Base-by-base conservation (phyloP, 129 eudicot genomes). In the Mikania micrantha region DNA sequence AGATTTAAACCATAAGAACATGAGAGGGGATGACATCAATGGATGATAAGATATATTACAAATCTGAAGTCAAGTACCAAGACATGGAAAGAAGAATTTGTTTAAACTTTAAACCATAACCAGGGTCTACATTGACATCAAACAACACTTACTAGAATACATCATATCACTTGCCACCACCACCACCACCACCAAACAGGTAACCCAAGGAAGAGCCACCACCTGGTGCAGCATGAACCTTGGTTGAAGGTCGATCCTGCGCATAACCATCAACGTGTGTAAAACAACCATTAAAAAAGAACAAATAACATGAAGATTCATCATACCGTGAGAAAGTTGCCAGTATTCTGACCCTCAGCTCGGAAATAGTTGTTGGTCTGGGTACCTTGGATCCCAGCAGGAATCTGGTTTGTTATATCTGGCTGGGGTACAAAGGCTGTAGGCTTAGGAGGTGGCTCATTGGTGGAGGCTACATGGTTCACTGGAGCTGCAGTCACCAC, bases 251-350 rank as follows among this genome's bases (percentile, higher is more conserved):
- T 17, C 92, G 88, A 71, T 85, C 85, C 88, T 85, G 77, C 27
- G 52, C 54, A 58, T 13, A 8, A 44, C 2, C 32, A 57, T 28
- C 32, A 63, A 63, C 54, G 25, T 36, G 27, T 35, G 2, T 53
- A 15, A 69, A 53, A 12, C 22, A 0, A 57, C 39, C 63, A 27
- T 8, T 8, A 4, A 2, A 28, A 57, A 28, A 53, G 1, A 0
- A 53, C 34, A 28, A 32, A 48, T 16, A 47, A 34, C 7, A 4
- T 31, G 17, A 45, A 29, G 11, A n/a, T n/a, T 29, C 24, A 44
- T 28, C 83, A 77, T 88, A 88, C 91, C 85, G 92, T 85, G 72
- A 88, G 82, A 74, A 85, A 88, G 85, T 88, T 88, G 72, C 91
- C 83, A 13, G 75, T 80, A 79, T 85, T 88, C 77, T 84, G 90